Evolutionary conservation across 2,329 filamentous ascomycete genomes (phyloP), one percentile per base, ranked within the genome.

Genomic region (Penicillium vulpinum): DNA sequence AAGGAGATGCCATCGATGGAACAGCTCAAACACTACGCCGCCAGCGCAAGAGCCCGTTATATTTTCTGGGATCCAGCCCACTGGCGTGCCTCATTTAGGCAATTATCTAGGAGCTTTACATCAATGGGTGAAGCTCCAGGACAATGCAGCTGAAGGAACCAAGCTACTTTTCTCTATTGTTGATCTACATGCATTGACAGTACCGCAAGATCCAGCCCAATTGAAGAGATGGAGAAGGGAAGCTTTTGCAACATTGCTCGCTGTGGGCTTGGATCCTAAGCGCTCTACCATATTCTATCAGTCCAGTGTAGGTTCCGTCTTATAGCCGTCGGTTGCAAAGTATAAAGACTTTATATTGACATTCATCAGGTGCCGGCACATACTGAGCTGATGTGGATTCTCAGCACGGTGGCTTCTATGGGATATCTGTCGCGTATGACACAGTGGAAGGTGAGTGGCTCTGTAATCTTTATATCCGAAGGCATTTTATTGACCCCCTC

Each of bases 351-450:
- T 31, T 22, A 54, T 40, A 33, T 58, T 36, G 38, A 36, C 38
- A 21, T 26, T 21, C 18, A 35, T 50, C 52, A 90, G 85, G 87
- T 92, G 2, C 81, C 86, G 18, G 87, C 88, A 45, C 94, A 97
- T 76, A 80, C 89, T 4, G 92, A 97, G 75, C 82, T 99, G 61
- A 96, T 96, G 90, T 99, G 94, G 94, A 92, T 97, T 69, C 78
- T 99, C 60, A 93, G 91, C 70, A 97, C 92, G 64, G 89, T 90
- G 51, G 90, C 94, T 24, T 93, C 90, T 5, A 92, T 94, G 75
- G 94, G 94, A 38, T 96, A 96, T 75, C 79, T 99, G n/a, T 89
- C 89, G 10, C 83, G 94, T n/a, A 99, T 99, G 94, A 97, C 94
- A 28, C 94, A 97, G 75, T 99, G 94, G 92, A 99, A 99, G 86